Percentiles rank a stretch among this genome's conserved stretches.
Evolutionary conservation across 2,329 filamentous ascomycete species (phyloP).

Genomic region (Fusarium beomiforme): DNA sequence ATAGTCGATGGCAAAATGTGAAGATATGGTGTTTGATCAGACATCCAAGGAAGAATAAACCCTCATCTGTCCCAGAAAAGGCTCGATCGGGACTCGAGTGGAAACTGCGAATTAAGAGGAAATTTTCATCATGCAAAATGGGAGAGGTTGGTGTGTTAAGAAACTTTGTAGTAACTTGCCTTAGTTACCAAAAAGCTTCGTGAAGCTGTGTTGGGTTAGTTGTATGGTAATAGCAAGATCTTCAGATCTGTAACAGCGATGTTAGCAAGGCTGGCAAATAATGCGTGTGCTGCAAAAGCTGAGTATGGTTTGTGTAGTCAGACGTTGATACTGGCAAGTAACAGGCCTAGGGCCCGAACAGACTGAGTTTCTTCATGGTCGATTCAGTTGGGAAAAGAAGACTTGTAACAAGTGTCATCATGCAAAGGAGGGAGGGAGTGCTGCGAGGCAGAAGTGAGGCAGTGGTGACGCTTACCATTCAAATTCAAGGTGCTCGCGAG

Average conservation of each 20-base stretch:
- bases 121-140: constrained; percentile 73
- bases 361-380: constrained; percentile 82
- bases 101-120: constrained; percentile 87
- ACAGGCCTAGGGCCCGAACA: constrained; percentile 77
- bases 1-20: constrained; percentile 17
- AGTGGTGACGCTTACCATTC: constrained; percentile 40
- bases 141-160: constrained; percentile 1
- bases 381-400: constrained; percentile 92
- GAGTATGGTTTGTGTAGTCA: constrained; percentile 58
- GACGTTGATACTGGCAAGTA: constrained; percentile 94
- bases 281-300: background rate
- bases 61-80: constrained; percentile 76
- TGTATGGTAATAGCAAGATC: background rate
- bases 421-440: constrained; percentile 49
- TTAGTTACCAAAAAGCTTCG: background rate
- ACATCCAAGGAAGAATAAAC: constrained; percentile 80
- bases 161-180: constrained; percentile 31
- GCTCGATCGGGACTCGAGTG: constrained; percentile 79
- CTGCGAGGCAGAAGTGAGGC: constrained; percentile 32
- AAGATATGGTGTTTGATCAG: constrained; percentile 58
- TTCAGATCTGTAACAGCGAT: constrained; percentile 23
- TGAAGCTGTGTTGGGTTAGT: constrained; percentile 21
- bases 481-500: background rate
- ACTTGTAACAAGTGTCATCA: constrained; percentile 79
- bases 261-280: constrained; percentile 35